Evolutionary conservation across 257 asterid species (phyloP).

Genomic region (Agastache rugosa): DNA sequence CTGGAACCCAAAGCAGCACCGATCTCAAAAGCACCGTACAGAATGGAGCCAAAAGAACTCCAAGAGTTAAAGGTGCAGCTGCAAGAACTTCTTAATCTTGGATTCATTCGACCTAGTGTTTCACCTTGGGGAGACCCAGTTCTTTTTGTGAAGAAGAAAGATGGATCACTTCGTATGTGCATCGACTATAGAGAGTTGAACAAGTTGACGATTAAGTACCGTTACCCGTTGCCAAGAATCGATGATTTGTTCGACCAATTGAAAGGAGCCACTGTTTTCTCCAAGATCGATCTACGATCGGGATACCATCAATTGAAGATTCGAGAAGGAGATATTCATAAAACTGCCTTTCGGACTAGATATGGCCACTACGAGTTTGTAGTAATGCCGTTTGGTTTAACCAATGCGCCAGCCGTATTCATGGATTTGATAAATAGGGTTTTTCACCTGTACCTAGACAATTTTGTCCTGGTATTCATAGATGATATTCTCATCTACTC

Average conservation of each 20-base stretch:
- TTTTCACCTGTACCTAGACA: not conserved
- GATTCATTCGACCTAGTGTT: no score
- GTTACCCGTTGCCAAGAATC: not conserved
- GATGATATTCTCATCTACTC: conserved; percentile 1
- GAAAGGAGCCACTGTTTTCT: not conserved
- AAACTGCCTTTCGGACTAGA: not conserved
- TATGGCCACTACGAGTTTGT: not conserved
- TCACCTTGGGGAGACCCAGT: no score
- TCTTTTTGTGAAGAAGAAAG: no score
- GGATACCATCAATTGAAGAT: not conserved
- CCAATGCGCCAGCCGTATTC: not conserved
- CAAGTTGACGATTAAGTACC: no score
- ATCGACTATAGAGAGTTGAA: no score
- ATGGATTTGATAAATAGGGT: not conserved
- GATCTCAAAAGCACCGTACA: no score
- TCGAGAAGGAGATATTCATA: not conserved
- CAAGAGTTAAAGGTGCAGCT: no score
- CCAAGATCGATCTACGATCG: not conserved
- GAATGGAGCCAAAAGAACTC: no score
- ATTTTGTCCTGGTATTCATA: not conserved
- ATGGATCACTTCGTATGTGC: no score
- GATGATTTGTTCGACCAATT: not conserved
- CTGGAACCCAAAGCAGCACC: no score
- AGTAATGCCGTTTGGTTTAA: not conserved
- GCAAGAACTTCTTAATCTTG: no score